Base-by-base conservation (phyloP, 192 early-diverging fungal genomes). In the Coemansia sp. region DNA sequence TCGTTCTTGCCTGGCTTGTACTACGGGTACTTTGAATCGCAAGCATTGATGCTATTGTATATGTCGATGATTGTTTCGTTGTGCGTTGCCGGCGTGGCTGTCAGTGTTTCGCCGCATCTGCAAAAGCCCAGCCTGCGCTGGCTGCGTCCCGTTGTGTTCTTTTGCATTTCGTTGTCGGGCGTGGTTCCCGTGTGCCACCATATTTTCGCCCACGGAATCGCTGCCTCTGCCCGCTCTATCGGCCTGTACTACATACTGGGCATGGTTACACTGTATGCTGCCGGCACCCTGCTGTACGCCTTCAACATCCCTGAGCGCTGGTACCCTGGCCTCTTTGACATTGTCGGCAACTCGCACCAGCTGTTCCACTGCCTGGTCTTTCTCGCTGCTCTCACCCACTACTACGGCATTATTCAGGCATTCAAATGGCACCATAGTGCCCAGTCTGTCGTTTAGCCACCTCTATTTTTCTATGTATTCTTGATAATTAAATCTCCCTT, bases 301-400 rank as follows among this genome's bases (percentile, higher is more conserved):
- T 72, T 70, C 53, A 79, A 89, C 33, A 77, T 90, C 28, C 94
- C 94, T 16, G 94, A 97, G 68, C 70, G 86, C 40, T 88, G 86
- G 83, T 87, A 71, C 51, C 94, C 94, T 6, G 91, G 93, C 2
- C 81, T 72, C 62, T 91, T 92, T 62, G 90, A 94, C 57, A 80
- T 87, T 50, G 88, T 83, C 68, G 87, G 88, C 60, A 82, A 81
- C 75, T 91, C 89, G n/a, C 94, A 94, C 68, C 94, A 97, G 79
- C 91, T 97, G 39, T 97, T 92, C 67, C 94, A 97, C 65, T 45
- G 89, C 18, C 81, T 88, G 45, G 92, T 94, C 8, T 81, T 95
- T 20, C 54, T 82, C 8, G 94, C 89, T 10, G 86, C 90, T 9
- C n/a, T 86, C n/a, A 64, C 77, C 21, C 91, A 93, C 56, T 92